phyloP scores from a whole-genome alignment of 2,329 filamentous ascomycete genomes.

The Pyrenophora tritici-repentis region DNA sequence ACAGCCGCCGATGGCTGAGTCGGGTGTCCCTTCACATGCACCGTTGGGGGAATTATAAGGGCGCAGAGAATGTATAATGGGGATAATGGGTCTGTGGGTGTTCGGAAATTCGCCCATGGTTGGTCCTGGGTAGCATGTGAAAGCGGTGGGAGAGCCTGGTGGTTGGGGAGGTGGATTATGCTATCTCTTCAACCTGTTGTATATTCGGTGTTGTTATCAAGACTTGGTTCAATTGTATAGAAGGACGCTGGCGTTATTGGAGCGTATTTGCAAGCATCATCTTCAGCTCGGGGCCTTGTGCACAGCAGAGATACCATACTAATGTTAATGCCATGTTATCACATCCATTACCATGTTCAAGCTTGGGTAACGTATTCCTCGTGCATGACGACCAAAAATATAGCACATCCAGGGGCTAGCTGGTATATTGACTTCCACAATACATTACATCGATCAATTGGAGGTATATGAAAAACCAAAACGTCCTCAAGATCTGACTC shows the following conservation, averaged over 20 bases:
- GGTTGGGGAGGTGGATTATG: not conserved
- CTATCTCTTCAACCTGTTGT: not conserved
- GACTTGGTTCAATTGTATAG: not conserved
- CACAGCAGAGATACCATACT: not conserved
- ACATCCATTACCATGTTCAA: not conserved
- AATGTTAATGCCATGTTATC: conserved; percentile 1
- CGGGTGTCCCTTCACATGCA: conserved; percentile 9
- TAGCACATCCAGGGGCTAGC: too few relatives aligned
- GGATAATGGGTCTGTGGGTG: conserved; percentile 18
- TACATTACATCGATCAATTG: too few relatives aligned
- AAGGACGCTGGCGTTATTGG: not conserved
- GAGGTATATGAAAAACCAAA: too few relatives aligned
- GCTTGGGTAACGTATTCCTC: too few relatives aligned
- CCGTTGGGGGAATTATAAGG: conserved; percentile 16
- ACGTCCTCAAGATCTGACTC: too few relatives aligned
- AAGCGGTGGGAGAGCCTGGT: not conserved
- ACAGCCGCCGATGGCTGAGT: conserved; percentile 13
- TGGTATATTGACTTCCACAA: too few relatives aligned
- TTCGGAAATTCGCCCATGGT: too few relatives aligned
- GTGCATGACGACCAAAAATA: too few relatives aligned
- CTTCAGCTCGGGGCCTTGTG: not conserved
- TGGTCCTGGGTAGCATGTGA: not conserved
- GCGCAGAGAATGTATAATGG: conserved; percentile 21
- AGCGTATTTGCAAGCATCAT: not conserved
- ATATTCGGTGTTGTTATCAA: not conserved